These are phyloP conservation scores for Cronartium quercuum DNA, from an alignment of 1,284 basidiomycete genomes.

Conservation along the genomic window DNA sequence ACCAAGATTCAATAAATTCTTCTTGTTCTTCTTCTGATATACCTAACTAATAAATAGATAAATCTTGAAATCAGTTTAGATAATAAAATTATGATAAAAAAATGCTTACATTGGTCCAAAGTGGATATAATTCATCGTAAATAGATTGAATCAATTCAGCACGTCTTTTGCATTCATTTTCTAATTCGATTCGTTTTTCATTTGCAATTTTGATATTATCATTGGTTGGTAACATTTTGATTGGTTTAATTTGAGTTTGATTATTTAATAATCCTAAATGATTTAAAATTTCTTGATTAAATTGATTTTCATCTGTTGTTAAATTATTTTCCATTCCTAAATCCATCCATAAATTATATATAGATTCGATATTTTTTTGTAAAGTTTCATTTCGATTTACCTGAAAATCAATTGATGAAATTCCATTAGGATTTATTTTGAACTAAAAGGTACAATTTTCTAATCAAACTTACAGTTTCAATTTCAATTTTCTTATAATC, in stretches of 20 bases:
- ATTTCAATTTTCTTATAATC: slow-evolving; percentile 3
- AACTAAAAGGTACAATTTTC: too few relatives aligned
- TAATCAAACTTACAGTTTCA: slow-evolving; percentile 1
- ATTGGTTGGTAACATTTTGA: slow-evolving; percentile 21
- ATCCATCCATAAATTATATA: slow-evolving; percentile 28
- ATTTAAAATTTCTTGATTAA: too few relatives aligned
- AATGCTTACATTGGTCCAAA: slow-evolving; percentile 58
- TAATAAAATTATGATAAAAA: not conserved
- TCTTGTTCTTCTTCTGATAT: slow-evolving; percentile 68
- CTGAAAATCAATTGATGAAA: not conserved
- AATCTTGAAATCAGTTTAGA: not conserved
- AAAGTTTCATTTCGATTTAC: not conserved
- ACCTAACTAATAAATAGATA: slow-evolving; percentile 55
- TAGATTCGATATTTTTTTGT: not conserved
- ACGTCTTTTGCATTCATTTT: slow-evolving; percentile 45
- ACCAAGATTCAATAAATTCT: slow-evolving; percentile 67
- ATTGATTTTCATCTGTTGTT: too few relatives aligned
- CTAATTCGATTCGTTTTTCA: not conserved
- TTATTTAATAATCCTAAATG: too few relatives aligned
- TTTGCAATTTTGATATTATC: slow-evolving; percentile 3
- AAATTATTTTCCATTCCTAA: not conserved
- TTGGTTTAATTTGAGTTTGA: not conserved
- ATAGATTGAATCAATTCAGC: slow-evolving; percentile 73
- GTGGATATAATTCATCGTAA: slow-evolving; percentile 73
- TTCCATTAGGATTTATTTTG: not conserved